Evolutionary conservation across 2,329 filamentous ascomycete species (phyloP).

Genomic region (Tetracladium maxilliforme): DNA sequence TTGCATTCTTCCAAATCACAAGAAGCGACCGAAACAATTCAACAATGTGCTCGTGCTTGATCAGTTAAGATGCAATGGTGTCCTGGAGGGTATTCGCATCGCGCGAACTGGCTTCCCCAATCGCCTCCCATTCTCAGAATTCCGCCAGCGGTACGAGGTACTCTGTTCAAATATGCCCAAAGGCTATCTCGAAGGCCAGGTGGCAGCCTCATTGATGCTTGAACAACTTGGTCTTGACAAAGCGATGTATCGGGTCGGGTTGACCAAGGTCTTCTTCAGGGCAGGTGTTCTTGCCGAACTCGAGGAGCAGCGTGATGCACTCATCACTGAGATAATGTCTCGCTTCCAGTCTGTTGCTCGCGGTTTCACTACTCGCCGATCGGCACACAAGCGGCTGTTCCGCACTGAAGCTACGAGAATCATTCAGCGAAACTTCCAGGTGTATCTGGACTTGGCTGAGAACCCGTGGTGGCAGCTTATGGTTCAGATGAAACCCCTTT

Average conservation of each 20-base stretch:
- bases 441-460: conserved; percentile 77
- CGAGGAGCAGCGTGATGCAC: conserved; percentile 83
- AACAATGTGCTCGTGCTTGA: conserved; percentile 86
- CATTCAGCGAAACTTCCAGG: conserved; percentile 85
- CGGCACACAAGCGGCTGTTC: conserved; percentile 86
- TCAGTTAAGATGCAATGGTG: conserved; percentile 96
- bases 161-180: conserved; percentile 80
- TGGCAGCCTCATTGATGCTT: conserved; percentile 71
- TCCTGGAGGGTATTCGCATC: conserved; percentile 95
- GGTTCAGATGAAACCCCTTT: conserved; percentile 83
- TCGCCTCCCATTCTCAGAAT: conserved; percentile 79
- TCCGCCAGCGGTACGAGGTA: conserved; percentile 90
- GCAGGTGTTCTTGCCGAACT: conserved; percentile 91
- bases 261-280: conserved; percentile 97
- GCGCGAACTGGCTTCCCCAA: conserved; percentile 96
- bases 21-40: conserved; percentile 89
- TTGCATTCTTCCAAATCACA: conserved; percentile 95
- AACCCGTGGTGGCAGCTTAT: conserved; percentile 98
- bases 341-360: conserved; percentile 85
- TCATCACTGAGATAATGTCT: conserved; percentile 89
- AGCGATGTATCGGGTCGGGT: conserved; percentile 77
- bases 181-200: conserved; percentile 82
- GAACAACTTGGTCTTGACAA: conserved; percentile 77
- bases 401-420: conserved; percentile 88
- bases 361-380: conserved; percentile 76